Conservation (phyloP, 306 rosid species). For the Vicia sativa region DNA sequence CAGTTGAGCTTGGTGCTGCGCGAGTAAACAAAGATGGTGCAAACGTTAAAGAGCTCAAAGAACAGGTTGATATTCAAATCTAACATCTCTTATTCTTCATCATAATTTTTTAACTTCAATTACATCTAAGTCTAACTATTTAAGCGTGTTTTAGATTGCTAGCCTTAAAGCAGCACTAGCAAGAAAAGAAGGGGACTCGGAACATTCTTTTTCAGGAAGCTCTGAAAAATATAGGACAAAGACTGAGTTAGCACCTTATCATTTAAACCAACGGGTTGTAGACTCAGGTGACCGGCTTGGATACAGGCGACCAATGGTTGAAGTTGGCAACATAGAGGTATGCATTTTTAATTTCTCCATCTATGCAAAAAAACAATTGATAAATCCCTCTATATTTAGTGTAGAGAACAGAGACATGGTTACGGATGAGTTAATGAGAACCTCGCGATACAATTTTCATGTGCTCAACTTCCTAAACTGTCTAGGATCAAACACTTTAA, state of each 20-base stretch:
- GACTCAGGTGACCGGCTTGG: slow-evolving; percentile 47
- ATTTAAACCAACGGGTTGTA: slow-evolving; percentile 44
- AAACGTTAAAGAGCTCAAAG: slow-evolving; percentile 92
- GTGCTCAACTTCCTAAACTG: neutral
- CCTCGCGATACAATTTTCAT: neutral
- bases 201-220: slow-evolving; percentile 53
- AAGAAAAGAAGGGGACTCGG: slow-evolving; percentile 75
- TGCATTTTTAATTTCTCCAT: slow-evolving; percentile 27
- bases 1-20: slow-evolving; percentile 97
- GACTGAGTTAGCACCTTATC: slow-evolving; percentile 62
- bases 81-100: slow-evolving; percentile 1
- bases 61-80: slow-evolving; percentile 59
- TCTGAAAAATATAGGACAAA: slow-evolving; percentile 63
- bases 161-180: slow-evolving; percentile 79
- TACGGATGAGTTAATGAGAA: neutral
- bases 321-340: slow-evolving; percentile 77
- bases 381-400: slow-evolving; percentile 5
- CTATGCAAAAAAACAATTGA: slow-evolving; percentile 5
- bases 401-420: neutral
- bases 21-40: slow-evolving; percentile 80
- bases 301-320: slow-evolving; percentile 66
- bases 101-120: neutral
- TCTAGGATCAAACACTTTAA: neutral
- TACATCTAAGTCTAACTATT: slow-evolving; percentile 17
- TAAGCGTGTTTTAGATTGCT: slow-evolving; percentile 61